Evolutionary conservation across 768 basidiomycete species (phyloP).

Genomic region (Hygrocybe coccinea): DNA sequence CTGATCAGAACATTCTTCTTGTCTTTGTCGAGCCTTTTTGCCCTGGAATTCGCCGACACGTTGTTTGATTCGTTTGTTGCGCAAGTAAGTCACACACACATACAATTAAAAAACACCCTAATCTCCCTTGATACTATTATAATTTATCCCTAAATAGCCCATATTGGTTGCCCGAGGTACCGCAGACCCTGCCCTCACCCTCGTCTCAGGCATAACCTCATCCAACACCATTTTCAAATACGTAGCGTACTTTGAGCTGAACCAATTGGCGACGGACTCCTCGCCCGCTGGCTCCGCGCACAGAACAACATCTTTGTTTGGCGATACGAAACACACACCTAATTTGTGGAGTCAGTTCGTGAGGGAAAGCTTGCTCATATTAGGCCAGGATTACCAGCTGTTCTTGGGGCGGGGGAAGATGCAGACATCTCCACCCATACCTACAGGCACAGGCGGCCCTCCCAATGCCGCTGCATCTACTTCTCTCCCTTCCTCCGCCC

Average conservation of each 20-base stretch:
- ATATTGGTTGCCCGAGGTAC: constrained; percentile 41
- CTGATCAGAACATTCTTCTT: constrained; percentile 47
- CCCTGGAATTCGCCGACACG: constrained; percentile 61
- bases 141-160: constrained; percentile 42
- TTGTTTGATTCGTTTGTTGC: constrained; percentile 57
- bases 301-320: constrained; percentile 51
- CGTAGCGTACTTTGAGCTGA: constrained; percentile 64
- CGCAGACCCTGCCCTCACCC: constrained; percentile 48
- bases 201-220: constrained; percentile 63
- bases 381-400: constrained; percentile 67
- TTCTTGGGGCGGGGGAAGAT: constrained; percentile 56
- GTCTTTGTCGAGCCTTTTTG: constrained; percentile 45
- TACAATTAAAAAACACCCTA: background rate
- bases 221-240: constrained; percentile 48
- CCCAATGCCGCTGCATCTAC: constrained; percentile 13
- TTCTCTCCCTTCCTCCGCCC: constrained; percentile 9
- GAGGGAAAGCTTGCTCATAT: constrained; percentile 52
- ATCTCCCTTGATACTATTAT: background rate
- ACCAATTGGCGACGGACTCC: constrained; percentile 42
- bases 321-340: constrained; percentile 62
- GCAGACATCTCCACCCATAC: constrained; percentile 13
- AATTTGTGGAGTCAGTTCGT: constrained; percentile 59
- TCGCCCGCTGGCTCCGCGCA: constrained; percentile 38
- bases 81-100: constrained; percentile 38
- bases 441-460: too few species aligned